phyloP scores from a whole-genome alignment of 1,139 yeast species.

The Eremothecium cymbalariae region DNA sequence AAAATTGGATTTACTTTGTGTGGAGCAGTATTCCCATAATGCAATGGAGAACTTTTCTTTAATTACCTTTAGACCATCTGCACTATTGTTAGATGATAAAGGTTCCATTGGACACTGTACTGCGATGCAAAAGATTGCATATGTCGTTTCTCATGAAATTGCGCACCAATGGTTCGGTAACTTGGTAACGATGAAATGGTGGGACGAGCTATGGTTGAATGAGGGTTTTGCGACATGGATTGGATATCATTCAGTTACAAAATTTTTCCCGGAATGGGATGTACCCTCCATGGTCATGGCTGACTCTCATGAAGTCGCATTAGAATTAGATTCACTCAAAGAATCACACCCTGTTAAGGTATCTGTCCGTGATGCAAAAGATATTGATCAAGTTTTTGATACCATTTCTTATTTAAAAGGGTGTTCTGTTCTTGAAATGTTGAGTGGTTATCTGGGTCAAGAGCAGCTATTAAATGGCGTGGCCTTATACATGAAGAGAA shows the following conservation, averaged over 20 bases:
- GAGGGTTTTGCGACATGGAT: constrained; percentile 84
- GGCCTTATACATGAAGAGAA: constrained; percentile 48
- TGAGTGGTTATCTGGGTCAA: constrained; percentile 59
- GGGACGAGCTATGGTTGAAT: constrained; percentile 79
- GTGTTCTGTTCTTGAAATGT: constrained; percentile 65
- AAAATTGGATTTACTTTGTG: constrained; percentile 65
- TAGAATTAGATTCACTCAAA: constrained; percentile 58
- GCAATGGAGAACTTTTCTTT: constrained; percentile 84
- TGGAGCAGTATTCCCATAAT: constrained; percentile 68
- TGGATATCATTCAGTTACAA: constrained; percentile 60
- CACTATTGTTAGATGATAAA: constrained; percentile 50
- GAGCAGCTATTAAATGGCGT: constrained; percentile 64
- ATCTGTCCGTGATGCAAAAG: constrained; percentile 63
- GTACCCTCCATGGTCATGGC: constrained; percentile 55
- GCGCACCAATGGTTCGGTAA: constrained; percentile 86
- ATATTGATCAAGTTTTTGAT: constrained; percentile 71
- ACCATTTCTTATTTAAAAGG: constrained; percentile 72
- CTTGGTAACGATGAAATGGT: constrained; percentile 78
- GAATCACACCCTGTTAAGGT: constrained; percentile 76
- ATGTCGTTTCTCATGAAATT: constrained; percentile 71
- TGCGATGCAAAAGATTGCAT: constrained; percentile 55
- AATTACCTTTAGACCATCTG: constrained; percentile 65
- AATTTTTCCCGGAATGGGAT: constrained; percentile 65
- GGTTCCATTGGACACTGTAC: constrained; percentile 44
- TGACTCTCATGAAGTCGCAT: constrained; percentile 52